These are phyloP conservation scores for Aspergillus funiculosus DNA, from an alignment of 495 filamentous ascomycete genomes.

Conservation along the genomic window DNA sequence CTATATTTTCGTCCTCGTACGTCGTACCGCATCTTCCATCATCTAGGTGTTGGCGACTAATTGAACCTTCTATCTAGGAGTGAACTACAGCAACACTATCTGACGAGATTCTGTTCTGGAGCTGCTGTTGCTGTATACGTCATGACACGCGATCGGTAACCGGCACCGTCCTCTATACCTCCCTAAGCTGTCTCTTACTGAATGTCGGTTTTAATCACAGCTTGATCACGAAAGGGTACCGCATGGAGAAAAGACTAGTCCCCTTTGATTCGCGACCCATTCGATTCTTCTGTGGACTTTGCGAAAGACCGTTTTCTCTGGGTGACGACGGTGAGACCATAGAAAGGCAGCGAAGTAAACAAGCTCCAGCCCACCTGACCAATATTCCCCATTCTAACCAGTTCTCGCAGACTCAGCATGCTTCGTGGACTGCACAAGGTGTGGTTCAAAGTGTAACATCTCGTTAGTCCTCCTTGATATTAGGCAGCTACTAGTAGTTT, in stretches of 20 bases:
- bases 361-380: neutral
- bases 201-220: slow-evolving; percentile 10
- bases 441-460: slow-evolving; percentile 23
- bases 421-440: slow-evolving; percentile 22
- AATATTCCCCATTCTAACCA: slow-evolving; percentile 7
- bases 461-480: slow-evolving; percentile 15
- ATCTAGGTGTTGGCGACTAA: too few relatives aligned
- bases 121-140: slow-evolving; percentile 28
- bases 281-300: slow-evolving; percentile 24
- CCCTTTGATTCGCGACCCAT: slow-evolving; percentile 24
- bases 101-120: slow-evolving; percentile 27
- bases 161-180: too few relatives aligned
- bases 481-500: neutral
- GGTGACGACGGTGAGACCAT: slow-evolving; percentile 17
- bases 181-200: too few relatives aligned
- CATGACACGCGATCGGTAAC: slow-evolving; percentile 32
- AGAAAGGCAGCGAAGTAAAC: slow-evolving; percentile 18
- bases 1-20: slow-evolving; percentile 26
- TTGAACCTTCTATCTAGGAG: too few relatives aligned
- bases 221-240: slow-evolving; percentile 31
- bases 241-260: slow-evolving; percentile 28
- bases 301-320: slow-evolving; percentile 22
- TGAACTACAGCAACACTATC: slow-evolving; percentile 27
- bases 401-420: slow-evolving; percentile 13
- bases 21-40: slow-evolving; percentile 7